These are phyloP conservation scores for Zymoseptoria brevis DNA, from an alignment of 2,329 filamentous ascomycete species.

Conservation along the genomic window DNA sequence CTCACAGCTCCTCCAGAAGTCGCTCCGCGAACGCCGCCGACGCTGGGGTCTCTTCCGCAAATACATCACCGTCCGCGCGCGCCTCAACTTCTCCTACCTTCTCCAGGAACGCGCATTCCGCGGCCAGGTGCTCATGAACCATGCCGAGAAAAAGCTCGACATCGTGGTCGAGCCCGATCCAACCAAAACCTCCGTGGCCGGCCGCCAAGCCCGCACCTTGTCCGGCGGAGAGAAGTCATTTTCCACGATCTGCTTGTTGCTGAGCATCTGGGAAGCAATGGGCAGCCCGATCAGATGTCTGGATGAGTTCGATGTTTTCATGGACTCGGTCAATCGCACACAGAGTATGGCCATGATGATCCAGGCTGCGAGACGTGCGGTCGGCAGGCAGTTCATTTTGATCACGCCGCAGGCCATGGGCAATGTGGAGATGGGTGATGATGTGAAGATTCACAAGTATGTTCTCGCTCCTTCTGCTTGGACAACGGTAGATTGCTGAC, in stretches of 20 bases:
- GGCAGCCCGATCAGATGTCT: slow-evolving; percentile 88
- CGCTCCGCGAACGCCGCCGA: slow-evolving; percentile 60
- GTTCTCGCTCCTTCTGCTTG: not conserved
- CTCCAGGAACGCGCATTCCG: slow-evolving; percentile 84
- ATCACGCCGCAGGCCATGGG: slow-evolving; percentile 86
- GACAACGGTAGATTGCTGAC: slow-evolving; percentile 30
- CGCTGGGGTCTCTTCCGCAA: slow-evolving; percentile 78
- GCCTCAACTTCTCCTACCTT: slow-evolving; percentile 79
- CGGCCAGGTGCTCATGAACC: slow-evolving; percentile 71
- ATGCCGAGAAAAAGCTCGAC: slow-evolving; percentile 64
- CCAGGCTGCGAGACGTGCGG: slow-evolving; percentile 70
- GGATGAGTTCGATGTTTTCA: slow-evolving; percentile 98
- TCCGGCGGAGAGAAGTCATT: slow-evolving; percentile 98
- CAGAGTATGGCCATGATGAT: slow-evolving; percentile 94
- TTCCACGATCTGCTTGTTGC: slow-evolving; percentile 85
- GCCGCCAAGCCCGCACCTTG: slow-evolving; percentile 80
- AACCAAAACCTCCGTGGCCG: slow-evolving; percentile 60
- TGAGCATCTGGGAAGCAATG: slow-evolving; percentile 97
- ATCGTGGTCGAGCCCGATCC: slow-evolving; percentile 63
- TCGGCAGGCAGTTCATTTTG: slow-evolving; percentile 90
- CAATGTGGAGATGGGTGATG: slow-evolving; percentile 50
- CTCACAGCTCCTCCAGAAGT: slow-evolving; percentile 44
- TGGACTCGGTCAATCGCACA: slow-evolving; percentile 93
- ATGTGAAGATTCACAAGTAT: slow-evolving; percentile 69
- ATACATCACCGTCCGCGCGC: slow-evolving; percentile 76